Conservation (phyloP, 2,329 filamentous ascomycete species). For the Calonectria montana region DNA sequence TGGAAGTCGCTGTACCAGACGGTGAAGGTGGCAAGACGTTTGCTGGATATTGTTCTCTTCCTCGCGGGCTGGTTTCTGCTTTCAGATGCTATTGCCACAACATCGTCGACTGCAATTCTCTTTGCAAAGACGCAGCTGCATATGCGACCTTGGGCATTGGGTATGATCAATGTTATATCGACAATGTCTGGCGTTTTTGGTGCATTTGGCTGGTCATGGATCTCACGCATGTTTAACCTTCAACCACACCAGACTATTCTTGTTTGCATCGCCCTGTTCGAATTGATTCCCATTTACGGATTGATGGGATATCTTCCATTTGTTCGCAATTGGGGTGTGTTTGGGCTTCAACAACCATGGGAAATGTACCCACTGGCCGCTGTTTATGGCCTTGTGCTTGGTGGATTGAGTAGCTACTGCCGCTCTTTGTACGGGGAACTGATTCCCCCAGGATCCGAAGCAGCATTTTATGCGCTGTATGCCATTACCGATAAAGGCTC, state of each 20-base stretch:
- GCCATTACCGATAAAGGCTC: constrained; percentile 98
- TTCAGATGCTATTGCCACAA: constrained; percentile 93
- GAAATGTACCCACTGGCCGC: constrained; percentile 96
- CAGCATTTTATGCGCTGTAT: constrained; percentile 95
- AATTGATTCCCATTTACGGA: constrained; percentile 92
- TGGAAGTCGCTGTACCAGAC: constrained; percentile 91
- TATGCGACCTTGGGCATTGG: constrained; percentile 89
- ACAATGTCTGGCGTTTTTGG: constrained; percentile 87
- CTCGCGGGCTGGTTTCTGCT: constrained; percentile 93
- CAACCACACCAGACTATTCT: constrained; percentile 89
- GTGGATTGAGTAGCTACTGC: constrained; percentile 93
- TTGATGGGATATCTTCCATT: constrained; percentile 88
- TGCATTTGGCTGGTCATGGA: constrained; percentile 87
- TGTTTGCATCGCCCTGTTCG: constrained; percentile 90
- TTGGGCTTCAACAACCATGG: constrained; percentile 93
- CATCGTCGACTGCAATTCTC: constrained; percentile 91
- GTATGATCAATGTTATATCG: constrained; percentile 92
- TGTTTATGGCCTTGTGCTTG: constrained; percentile 92
- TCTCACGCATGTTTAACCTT: constrained; percentile 77
- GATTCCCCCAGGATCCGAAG: constrained; percentile 93
- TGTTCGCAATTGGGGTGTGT: constrained; percentile 77
- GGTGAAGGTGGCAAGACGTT: constrained; percentile 75
- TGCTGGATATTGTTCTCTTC: constrained; percentile 81
- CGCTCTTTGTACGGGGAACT: constrained; percentile 92
- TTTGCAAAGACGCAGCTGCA: constrained; percentile 94